These are phyloP conservation scores for Parasarocladium wereldwijsianum DNA, from an alignment of 2,329 filamentous ascomycete genomes.

Conservation along the genomic window DNA sequence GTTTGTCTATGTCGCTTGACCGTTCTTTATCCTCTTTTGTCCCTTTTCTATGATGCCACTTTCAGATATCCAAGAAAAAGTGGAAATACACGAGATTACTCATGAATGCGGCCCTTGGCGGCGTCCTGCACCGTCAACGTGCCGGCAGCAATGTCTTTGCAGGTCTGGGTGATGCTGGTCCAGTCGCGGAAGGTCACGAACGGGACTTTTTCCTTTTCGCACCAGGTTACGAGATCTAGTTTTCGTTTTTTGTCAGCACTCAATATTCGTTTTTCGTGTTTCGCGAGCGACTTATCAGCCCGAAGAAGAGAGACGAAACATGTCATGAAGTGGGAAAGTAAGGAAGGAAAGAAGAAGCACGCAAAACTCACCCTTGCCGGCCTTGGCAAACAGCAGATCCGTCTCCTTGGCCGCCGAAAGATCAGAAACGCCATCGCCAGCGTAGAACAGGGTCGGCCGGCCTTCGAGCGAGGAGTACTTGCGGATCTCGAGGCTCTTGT, in stretches of 20 bases:
- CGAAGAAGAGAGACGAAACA: no score
- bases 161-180: conserved; percentile 59
- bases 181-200: conserved; percentile 84
- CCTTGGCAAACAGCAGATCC: conserved; percentile 86
- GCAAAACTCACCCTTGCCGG: conserved; percentile 53
- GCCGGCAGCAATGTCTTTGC: conserved; percentile 63
- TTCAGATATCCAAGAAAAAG: conserved; percentile 1
- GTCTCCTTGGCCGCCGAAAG: conserved; percentile 85
- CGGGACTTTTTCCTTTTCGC: conserved; percentile 68
- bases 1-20: no score
- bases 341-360: conserved; percentile 1
- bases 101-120: conserved; percentile 32
- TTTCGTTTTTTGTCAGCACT: conserved; percentile 1
- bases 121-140: conserved; percentile 57
- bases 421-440: conserved; percentile 87
- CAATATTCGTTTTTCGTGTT: background rate
- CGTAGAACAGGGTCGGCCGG: conserved; percentile 80
- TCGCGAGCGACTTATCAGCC: background rate
- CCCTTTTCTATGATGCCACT: no score
- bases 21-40: no score
- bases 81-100: background rate
- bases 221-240: conserved; percentile 73
- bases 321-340: background rate
- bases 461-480: conserved; percentile 67
- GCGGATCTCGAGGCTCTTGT: conserved; percentile 85